Evolutionary conservation across 768 basidiomycete species (phyloP).

Genomic region (Terana coerulea): DNA sequence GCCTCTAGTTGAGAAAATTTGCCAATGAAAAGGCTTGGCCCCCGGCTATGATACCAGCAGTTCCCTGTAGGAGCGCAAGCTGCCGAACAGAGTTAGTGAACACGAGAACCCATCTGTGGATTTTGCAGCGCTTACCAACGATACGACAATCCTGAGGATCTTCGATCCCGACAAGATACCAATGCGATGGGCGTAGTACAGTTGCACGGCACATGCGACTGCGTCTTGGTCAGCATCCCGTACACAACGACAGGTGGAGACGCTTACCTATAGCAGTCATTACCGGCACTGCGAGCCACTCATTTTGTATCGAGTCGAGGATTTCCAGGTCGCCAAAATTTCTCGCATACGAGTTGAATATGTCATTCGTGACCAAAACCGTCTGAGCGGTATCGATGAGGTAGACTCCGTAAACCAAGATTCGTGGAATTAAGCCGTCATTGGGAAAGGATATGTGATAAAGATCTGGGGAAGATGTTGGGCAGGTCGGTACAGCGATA

Average conservation of each 20-base stretch:
- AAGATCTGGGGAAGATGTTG: constrained; percentile 2
- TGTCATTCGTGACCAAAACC: constrained; percentile 19
- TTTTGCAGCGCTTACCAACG: neutral
- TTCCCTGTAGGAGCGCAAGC: neutral
- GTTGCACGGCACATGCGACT: neutral
- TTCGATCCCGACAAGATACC: neutral
- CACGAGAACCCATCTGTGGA: neutral
- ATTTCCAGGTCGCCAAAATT: constrained; percentile 20
- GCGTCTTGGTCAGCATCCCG: neutral
- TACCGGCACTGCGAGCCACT: neutral
- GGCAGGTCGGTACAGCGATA: too few species aligned
- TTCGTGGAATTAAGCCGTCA: constrained; percentile 1
- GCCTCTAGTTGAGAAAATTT: neutral
- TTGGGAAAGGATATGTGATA: constrained; percentile 16
- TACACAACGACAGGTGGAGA: neutral
- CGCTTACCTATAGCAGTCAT: constrained; percentile 5
- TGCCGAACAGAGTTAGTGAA: neutral
- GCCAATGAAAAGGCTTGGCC: neutral
- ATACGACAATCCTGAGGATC: neutral
- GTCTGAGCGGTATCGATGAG: constrained; percentile 13
- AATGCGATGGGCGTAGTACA: neutral
- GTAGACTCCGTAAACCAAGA: constrained; percentile 14
- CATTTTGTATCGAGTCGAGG: constrained; percentile 3
- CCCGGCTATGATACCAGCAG: neutral
- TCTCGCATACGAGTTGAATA: constrained; percentile 23